Evolutionary conservation across 192 early-diverging fungal species (phyloP), one percentile per base, ranked within the genome.

Genomic region (Podila epicladia): DNA sequence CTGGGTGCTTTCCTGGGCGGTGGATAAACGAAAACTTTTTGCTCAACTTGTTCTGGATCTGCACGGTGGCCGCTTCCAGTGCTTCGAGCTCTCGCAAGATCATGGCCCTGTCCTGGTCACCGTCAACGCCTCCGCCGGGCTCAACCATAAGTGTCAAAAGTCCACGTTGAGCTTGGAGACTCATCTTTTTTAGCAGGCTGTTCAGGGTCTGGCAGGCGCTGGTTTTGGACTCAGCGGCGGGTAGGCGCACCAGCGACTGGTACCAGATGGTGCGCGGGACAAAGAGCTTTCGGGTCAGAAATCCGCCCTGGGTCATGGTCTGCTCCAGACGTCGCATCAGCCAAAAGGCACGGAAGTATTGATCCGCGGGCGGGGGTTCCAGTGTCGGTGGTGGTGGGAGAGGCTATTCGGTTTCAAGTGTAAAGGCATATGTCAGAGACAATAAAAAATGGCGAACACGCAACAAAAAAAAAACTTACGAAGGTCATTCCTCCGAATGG

Each of bases 231-330:
- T 85, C 84, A 12, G 73, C 41, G 9, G 84, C 70, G 5, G 74
- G 55, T 0, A 85, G 51, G 7, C 82, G 75, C 0, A 77, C 67
- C 59, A 65, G 15, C 9, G 69, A 41, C 50, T 85, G 84, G 24
- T 72, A 73, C 84, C 84, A 85, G 29, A 82, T 61, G 50, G 72
- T 19, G 5, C 51, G 62, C n/a, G 84, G 84, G 15, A 85, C 65
- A 62, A 66, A 82, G 31, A 85, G 61, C 49, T 74, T 76, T 13
- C 50, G 58, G 20, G 79, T 82, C 19, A 85, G 53, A 63, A 82
- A 85, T 19, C 84, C 84, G 6, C 84, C 84, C 3, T 53, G 66
- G 7, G 80, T 79, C 84, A 85, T 85, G 35, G 84, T 85, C 58
- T 77, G 75, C 38, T 82, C 79, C 24, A 85, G 41, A 24, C 71